These are phyloP conservation scores for Rhodocollybia butyracea DNA, from an alignment of 768 basidiomycete genomes.

Conservation along the genomic window DNA sequence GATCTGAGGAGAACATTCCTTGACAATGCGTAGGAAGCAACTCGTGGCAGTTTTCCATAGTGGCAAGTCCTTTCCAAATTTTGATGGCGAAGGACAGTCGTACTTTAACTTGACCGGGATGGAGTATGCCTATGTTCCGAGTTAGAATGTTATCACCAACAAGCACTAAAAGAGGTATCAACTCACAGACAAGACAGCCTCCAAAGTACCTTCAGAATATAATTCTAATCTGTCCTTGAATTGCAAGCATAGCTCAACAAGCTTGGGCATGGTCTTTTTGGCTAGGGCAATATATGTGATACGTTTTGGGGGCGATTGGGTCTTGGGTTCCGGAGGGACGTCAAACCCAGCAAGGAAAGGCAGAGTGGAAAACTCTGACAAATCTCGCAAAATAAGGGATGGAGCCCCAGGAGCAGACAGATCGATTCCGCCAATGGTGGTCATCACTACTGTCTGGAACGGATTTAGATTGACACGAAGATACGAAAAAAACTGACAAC, in stretches of 20 bases:
- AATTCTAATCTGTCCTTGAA: conserved; percentile 61
- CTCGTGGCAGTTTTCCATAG: conserved; percentile 95
- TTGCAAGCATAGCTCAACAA: conserved; percentile 72
- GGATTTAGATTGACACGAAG: conserved; percentile 2
- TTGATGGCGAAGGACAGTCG: conserved; percentile 87
- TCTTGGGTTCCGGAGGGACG: conserved; percentile 38
- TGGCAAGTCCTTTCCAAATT: conserved; percentile 81
- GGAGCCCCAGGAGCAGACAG: conserved; percentile 57
- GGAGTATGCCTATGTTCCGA: conserved; percentile 62
- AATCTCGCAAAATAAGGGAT: conserved; percentile 76
- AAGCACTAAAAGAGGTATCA: not conserved
- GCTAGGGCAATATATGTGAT: conserved; percentile 89
- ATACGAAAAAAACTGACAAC: not conserved
- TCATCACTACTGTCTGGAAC: conserved; percentile 67
- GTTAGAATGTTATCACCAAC: not conserved
- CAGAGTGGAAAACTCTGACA: conserved; percentile 84
- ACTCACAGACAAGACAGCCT: conserved; percentile 74
- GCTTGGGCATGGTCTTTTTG: conserved; percentile 82
- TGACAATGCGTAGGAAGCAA: conserved; percentile 71
- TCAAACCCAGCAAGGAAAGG: conserved; percentile 83
- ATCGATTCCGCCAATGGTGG: conserved; percentile 66
- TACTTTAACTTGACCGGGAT: conserved; percentile 94
- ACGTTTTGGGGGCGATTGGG: conserved; percentile 50
- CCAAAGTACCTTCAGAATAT: conserved; percentile 80
- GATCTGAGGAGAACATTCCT: conserved; percentile 56